Conservation (phyloP, 2,329 filamentous ascomycete genomes). For the Chaetomium strumarium region DNA sequence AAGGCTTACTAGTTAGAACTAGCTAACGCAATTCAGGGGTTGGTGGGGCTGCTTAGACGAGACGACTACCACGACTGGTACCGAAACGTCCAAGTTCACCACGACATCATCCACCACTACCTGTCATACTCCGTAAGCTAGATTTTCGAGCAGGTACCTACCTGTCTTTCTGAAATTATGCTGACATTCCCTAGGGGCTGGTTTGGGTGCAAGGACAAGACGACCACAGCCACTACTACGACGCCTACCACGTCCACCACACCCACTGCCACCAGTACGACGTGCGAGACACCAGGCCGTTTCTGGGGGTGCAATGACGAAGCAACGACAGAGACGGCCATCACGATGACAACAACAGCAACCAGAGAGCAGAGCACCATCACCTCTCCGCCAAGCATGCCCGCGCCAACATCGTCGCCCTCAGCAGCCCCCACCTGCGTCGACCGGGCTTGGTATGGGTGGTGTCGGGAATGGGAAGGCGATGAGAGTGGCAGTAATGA, state of each 20-base stretch:
- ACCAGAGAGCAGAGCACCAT: conserved; percentile 23
- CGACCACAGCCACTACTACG: conserved; percentile 33
- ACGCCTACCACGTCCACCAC: conserved; percentile 29
- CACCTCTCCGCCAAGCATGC: conserved; percentile 24
- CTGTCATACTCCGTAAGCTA: conserved; percentile 33
- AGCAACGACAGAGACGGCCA: conserved; percentile 26
- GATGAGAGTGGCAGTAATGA: conserved; percentile 5
- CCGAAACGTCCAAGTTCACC: conserved; percentile 37
- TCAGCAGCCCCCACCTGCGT: conserved; percentile 23
- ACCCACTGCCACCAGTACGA: conserved; percentile 30
- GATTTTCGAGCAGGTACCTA: conserved; percentile 11
- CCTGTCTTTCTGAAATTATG: conserved; percentile 38
- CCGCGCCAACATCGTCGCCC: conserved; percentile 28
- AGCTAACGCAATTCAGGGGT: conserved; percentile 37
- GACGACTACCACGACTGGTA: conserved; percentile 45
- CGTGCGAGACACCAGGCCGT: conserved; percentile 47
- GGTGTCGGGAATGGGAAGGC: conserved; percentile 22
- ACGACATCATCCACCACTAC: conserved; percentile 41
- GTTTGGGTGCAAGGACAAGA: conserved; percentile 58
- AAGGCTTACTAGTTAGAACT: neutral
- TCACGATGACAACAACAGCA: conserved; percentile 23
- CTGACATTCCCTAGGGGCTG: conserved; percentile 45
- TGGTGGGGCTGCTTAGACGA: conserved; percentile 82
- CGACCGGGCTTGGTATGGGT: conserved; percentile 21
- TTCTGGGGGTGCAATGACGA: conserved; percentile 52